Conservation (phyloP, 1,284 basidiomycete genomes). For the Malassezia nana region DNA sequence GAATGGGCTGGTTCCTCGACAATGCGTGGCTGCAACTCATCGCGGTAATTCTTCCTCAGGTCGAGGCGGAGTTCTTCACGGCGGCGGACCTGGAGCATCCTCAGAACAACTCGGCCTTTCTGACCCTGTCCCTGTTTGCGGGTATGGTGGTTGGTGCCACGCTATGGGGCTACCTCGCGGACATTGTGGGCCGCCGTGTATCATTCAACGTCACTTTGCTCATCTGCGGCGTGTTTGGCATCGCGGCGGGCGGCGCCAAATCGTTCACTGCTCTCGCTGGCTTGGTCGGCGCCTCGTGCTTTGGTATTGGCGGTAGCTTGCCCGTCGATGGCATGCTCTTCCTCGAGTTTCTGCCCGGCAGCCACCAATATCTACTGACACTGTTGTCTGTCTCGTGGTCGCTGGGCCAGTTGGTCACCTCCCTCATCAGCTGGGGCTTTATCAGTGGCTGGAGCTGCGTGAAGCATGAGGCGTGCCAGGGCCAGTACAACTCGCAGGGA, state of each 20-base stretch:
- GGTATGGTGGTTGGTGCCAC: conserved; percentile 39
- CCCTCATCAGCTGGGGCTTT: conserved; percentile 41
- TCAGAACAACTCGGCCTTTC: conserved; percentile 20
- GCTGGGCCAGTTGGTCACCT: conserved; percentile 38
- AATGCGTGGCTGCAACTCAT: conserved; percentile 42
- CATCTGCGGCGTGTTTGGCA: conserved; percentile 41
- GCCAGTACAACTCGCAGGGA: conserved; percentile 14
- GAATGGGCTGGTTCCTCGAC: conserved; percentile 34
- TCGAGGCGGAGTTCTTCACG: conserved; percentile 34
- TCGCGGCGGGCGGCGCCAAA: conserved; percentile 36
- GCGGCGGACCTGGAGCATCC: background rate
- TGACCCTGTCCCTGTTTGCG: conserved; percentile 36
- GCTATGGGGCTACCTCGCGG: conserved; percentile 40
- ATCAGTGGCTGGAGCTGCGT: conserved; percentile 41
- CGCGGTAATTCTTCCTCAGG: conserved; percentile 38
- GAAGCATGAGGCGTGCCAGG: conserved; percentile 5
- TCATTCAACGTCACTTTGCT: conserved; percentile 43
- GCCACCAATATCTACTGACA: conserved; percentile 37
- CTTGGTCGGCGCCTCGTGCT: conserved; percentile 33
- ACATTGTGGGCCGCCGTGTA: conserved; percentile 40
- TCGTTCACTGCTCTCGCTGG: conserved; percentile 38
- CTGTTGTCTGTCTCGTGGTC: conserved; percentile 44
- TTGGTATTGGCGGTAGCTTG: conserved; percentile 41
- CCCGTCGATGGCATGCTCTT: conserved; percentile 46
- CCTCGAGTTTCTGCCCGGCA: conserved; percentile 40